A percentile compares a stretch with the other conserved stretches of the same genome.
Conservation (phyloP, 495 filamentous ascomycete genomes). For the Xylaria nigripes region DNA sequence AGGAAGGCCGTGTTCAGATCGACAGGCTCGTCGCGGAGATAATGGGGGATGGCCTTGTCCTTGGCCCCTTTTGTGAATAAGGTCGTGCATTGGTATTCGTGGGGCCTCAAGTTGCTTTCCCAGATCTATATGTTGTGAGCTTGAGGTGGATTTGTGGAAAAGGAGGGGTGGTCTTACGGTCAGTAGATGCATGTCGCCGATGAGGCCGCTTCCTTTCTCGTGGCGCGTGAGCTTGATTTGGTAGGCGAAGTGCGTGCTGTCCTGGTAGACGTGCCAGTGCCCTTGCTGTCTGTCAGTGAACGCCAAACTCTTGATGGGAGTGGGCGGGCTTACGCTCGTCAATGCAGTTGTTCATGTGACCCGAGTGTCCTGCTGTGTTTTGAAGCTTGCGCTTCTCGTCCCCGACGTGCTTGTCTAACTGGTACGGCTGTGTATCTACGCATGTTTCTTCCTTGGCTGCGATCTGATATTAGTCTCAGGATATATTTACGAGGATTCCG, state of each 20-base stretch:
- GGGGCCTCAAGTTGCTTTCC: slow-evolving; percentile 39
- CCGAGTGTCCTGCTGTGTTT: slow-evolving; percentile 43
- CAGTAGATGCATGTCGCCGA: slow-evolving; percentile 26
- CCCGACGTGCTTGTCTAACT: slow-evolving; percentile 11
- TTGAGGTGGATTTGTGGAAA: neutral
- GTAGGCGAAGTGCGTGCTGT: slow-evolving; percentile 30
- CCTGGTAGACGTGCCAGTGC: slow-evolving; percentile 23
- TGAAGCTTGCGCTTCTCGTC: slow-evolving; percentile 21
- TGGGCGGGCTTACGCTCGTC: slow-evolving; percentile 29
- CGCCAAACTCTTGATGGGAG: slow-evolving; percentile 1
- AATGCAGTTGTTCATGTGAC: slow-evolving; percentile 29
- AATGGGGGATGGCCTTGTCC: slow-evolving; percentile 19
- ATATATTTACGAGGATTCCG: neutral
- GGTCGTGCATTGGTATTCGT: slow-evolving; percentile 34
- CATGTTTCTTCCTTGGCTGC: neutral
- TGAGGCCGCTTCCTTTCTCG: slow-evolving; percentile 16
- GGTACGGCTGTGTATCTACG: slow-evolving; percentile 18
- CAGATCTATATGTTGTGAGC: slow-evolving; percentile 28
- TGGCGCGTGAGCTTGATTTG: slow-evolving; percentile 23
- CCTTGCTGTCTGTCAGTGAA: slow-evolving; percentile 1
- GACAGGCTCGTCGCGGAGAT: slow-evolving; percentile 16
- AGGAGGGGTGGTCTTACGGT: slow-evolving; percentile 20
- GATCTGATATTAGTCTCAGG: neutral
- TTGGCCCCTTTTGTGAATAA: slow-evolving; percentile 28
- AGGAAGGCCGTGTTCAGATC: slow-evolving; percentile 29